phyloP scores from a whole-genome alignment of 1,284 basidiomycete species.

The Sphaerobolus stellatus region DNA sequence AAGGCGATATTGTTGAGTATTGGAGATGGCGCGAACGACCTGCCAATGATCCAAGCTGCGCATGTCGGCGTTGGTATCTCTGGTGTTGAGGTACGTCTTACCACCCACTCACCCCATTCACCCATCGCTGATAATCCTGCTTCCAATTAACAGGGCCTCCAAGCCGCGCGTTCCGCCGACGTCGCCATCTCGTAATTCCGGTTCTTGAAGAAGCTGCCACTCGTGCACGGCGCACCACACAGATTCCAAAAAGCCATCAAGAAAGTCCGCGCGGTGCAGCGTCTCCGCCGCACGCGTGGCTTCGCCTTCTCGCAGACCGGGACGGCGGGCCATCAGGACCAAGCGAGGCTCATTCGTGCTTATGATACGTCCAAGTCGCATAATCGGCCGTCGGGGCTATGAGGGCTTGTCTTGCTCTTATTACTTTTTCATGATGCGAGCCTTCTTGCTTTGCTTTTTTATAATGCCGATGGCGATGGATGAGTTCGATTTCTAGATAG shows the following conservation, averaged over 20 bases:
- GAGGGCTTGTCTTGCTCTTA: conserved; percentile 11
- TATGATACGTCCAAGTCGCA: conserved; percentile 84
- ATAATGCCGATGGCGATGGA: too few relatives aligned
- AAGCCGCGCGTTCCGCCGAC: conserved; percentile 96
- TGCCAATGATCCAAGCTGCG: conserved; percentile 95
- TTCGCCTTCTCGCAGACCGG: conserved; percentile 98
- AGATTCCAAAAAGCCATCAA: conserved; percentile 98
- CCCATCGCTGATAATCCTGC: conserved; percentile 1
- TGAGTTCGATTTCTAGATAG: too few relatives aligned
- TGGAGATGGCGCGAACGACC: conserved; percentile 96
- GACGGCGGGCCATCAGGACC: conserved; percentile 77
- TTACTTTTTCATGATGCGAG: too few relatives aligned
- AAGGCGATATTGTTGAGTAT: conserved; percentile 93
- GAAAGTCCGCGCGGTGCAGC: conserved; percentile 93
- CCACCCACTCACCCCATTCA: not conserved
- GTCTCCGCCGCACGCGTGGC: conserved; percentile 90
- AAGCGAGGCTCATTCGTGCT: conserved; percentile 81
- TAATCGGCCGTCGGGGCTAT: conserved; percentile 60
- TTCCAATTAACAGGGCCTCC: conserved; percentile 86
- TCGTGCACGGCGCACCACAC: conserved; percentile 83
- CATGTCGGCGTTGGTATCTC: conserved; percentile 98
- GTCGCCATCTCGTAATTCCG: conserved; percentile 98
- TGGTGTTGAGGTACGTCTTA: conserved; percentile 78
- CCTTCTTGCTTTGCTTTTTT: too few relatives aligned
- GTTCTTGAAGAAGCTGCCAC: conserved; percentile 91